These are phyloP conservation scores for Dalbergia cultrata DNA, from an alignment of 306 rosid species.

Conservation along the genomic window DNA sequence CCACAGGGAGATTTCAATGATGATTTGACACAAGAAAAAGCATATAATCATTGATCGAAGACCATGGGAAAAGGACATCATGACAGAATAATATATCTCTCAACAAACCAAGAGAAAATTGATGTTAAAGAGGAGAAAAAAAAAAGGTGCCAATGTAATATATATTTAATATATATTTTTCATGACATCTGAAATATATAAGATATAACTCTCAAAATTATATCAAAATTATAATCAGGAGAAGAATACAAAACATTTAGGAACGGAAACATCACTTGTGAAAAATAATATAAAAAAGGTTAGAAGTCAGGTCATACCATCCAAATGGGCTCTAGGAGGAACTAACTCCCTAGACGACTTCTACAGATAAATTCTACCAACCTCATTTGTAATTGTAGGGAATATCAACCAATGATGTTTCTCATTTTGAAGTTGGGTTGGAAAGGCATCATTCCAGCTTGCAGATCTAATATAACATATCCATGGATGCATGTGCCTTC, in stretches of 20 bases:
- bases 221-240: neutral
- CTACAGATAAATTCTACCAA: slow-evolving; percentile 41
- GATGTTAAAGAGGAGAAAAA: neutral
- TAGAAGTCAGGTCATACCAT: neutral
- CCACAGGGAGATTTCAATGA: neutral
- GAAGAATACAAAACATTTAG: slow-evolving; percentile 11
- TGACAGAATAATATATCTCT: neutral
- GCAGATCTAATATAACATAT: neutral
- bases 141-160: neutral
- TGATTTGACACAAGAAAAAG: too few species aligned
- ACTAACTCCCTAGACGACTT: slow-evolving; percentile 23
- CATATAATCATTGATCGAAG: too few species aligned
- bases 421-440: slow-evolving; percentile 41
- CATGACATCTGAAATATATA: neutral
- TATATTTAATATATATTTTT: neutral
- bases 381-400: slow-evolving; percentile 11
- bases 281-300: neutral
- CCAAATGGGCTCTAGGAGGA: slow-evolving; percentile 1
- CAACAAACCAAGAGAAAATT: neutral
- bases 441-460: slow-evolving; percentile 36
- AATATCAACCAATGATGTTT: slow-evolving; percentile 23
- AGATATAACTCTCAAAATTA: slow-evolving; percentile 23
- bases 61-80: neutral
- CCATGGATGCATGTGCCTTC: slow-evolving; percentile 45
- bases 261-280: neutral